Evolutionary conservation across 352 stramenopile species (phyloP), one percentile per base, ranked within the genome.

Genomic region (Phytopythium sindhum): DNA sequence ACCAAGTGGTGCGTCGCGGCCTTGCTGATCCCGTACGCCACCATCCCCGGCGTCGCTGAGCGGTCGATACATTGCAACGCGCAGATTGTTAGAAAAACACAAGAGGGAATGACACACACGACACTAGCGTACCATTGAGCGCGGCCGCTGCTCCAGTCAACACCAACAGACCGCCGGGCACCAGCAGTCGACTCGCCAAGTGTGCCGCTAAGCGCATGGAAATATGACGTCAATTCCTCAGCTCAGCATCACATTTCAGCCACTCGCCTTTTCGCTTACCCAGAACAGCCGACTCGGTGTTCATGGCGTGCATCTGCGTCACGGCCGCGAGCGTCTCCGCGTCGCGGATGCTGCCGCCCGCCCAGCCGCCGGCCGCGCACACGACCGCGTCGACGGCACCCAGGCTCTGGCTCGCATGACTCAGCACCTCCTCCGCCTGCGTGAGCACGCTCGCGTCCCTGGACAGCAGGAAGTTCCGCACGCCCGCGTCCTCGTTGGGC

Each of bases 1-100:
- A 94, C 74, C 69, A 96, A 68, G 62, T 96, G 86, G 69, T 96
- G 87, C n/a, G 89, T 96, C n/a, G 87, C 88, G 2, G 81, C 86
- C 67, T 97, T 97, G 75, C 65, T 93, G 44, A 94, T 95, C 45
- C 89, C 87, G 67, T 97, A 97, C 44, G 87, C 88, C 23, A 93
- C 74, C 86, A 97, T 96, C 26, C 74, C 81, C 60, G 86, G 74
- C n/a, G 89, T 94, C 7, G 74, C 80, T 75, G 53, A 26, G 7
- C 42, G 57, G 17, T 24, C 12, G 3, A 33, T 17, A 15, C 24
- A 33, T 4, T 10, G 19, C 12, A 41, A 6, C 35, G 35, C 21
- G 26, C 10, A 2, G 21, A 15, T 35, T 23, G 35, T 23, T 57
- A 57, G 9, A 47, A 17, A 10, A 4, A 47, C 23, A 19, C 29